Percentiles rank a stretch among this genome's conserved stretches.
Evolutionary conservation across 495 filamentous ascomycete species (phyloP).

Genomic region (Aspergillus leporis): DNA sequence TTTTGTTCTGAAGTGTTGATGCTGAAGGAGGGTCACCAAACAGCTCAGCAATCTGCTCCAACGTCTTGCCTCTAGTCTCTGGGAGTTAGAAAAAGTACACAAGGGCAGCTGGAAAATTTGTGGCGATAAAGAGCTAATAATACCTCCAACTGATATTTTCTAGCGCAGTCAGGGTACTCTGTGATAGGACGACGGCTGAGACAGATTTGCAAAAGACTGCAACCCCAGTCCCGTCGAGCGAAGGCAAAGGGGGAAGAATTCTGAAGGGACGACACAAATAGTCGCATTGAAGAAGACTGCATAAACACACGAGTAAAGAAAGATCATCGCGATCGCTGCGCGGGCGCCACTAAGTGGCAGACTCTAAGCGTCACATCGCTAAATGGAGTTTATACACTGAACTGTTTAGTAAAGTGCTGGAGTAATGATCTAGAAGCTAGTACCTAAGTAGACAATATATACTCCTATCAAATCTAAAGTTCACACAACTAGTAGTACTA

Average conservation of each 20-base stretch:
- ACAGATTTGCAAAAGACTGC: constrained; percentile 22
- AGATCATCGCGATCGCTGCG: constrained; percentile 24
- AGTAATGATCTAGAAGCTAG: too few species aligned
- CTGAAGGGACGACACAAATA: constrained; percentile 23
- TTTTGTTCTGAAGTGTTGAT: neutral
- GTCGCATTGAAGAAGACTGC: constrained; percentile 34
- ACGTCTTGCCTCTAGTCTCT: constrained; percentile 43
- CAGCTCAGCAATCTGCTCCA: constrained; percentile 51
- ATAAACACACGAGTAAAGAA: constrained; percentile 24
- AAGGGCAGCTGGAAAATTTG: constrained; percentile 30
- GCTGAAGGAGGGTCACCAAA: constrained; percentile 35
- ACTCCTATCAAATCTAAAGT: too few species aligned
- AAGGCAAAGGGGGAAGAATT: constrained; percentile 22
- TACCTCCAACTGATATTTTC: constrained; percentile 39
- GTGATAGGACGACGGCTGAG: constrained; percentile 34
- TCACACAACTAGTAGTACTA: too few species aligned
- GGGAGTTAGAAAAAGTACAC: constrained; percentile 48
- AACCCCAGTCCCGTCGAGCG: constrained; percentile 22
- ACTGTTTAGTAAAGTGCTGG: too few species aligned
- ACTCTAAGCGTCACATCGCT: too few species aligned
- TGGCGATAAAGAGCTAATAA: constrained; percentile 40
- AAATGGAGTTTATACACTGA: too few species aligned
- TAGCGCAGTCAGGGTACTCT: constrained; percentile 41
- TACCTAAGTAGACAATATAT: too few species aligned
- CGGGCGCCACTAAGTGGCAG: constrained; percentile 20